phyloP scores from a whole-genome alignment of 352 stramenopile species.

The Pythium folliculosum region DNA sequence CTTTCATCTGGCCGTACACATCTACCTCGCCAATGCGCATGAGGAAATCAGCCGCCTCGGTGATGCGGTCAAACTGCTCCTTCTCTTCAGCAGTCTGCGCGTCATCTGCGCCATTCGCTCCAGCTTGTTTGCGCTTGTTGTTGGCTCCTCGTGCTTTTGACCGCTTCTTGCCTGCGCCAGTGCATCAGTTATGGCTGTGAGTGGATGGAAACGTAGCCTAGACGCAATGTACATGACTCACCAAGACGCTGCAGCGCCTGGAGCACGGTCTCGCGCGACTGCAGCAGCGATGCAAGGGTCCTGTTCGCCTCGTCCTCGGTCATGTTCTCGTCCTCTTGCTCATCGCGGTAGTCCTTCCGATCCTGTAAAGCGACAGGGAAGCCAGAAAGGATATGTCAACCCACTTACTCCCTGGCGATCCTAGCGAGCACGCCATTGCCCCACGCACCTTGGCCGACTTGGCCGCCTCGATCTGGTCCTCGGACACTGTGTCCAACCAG shows the following conservation, averaged over 20 bases:
- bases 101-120: slow-evolving; percentile 21
- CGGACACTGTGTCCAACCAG: slow-evolving; percentile 74
- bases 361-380: slow-evolving; percentile 30
- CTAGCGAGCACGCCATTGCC: neutral
- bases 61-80: slow-evolving; percentile 78
- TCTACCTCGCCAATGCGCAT: slow-evolving; percentile 78
- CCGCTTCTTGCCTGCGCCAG: slow-evolving; percentile 48
- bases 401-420: too few relatives aligned
- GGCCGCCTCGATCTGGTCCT: slow-evolving; percentile 71
- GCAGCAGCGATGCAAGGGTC: slow-evolving; percentile 56
- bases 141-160: slow-evolving; percentile 42
- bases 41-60: slow-evolving; percentile 77
- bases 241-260: slow-evolving; percentile 73
- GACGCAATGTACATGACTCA: too few relatives aligned
- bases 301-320: slow-evolving; percentile 57
- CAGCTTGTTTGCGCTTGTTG: slow-evolving; percentile 58
- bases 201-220: too few relatives aligned
- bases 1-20: slow-evolving; percentile 79
- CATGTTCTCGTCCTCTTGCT: slow-evolving; percentile 56
- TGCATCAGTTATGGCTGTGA: too few relatives aligned
- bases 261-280: slow-evolving; percentile 74
- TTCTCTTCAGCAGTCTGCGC: slow-evolving; percentile 70
- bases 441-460: slow-evolving; percentile 51
- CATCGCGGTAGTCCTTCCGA: slow-evolving; percentile 54
- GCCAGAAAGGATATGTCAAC: neutral